phyloP scores from a whole-genome alignment of 2,329 filamentous ascomycete species.

The Aspergillus quadrilineatus region DNA sequence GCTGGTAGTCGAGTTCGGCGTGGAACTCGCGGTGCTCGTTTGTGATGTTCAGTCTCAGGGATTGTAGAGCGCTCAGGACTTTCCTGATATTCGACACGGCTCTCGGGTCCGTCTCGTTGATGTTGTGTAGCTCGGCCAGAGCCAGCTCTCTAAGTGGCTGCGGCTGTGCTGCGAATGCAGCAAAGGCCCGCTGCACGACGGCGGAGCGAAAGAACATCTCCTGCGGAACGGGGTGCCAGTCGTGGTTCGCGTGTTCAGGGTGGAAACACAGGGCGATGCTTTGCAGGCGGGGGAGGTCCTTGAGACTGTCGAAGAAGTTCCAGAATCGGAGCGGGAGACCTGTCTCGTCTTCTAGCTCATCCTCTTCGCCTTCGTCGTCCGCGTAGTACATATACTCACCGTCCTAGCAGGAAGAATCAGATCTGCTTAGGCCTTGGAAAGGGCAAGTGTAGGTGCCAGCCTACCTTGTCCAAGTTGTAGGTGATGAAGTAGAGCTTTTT shows the following conservation, averaged over 20 bases:
- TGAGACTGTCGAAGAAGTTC: background rate
- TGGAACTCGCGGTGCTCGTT: constrained; percentile 1
- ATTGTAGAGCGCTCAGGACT: background rate
- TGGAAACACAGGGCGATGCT: background rate
- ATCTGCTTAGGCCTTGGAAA: no score
- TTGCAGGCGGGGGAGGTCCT: background rate
- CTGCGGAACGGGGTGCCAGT: background rate
- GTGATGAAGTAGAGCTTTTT: background rate
- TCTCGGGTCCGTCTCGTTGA: background rate
- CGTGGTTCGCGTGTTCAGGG: background rate
- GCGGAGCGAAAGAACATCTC: background rate
- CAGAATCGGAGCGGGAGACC: background rate
- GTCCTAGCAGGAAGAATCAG: background rate
- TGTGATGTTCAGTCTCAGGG: constrained; percentile 12
- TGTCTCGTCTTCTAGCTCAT: background rate
- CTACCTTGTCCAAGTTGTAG: background rate
- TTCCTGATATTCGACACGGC: background rate
- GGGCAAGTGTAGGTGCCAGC: background rate
- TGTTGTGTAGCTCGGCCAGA: constrained; percentile 7
- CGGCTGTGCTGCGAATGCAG: background rate
- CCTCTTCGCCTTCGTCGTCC: background rate
- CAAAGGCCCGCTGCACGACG: background rate
- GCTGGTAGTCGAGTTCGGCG: background rate
- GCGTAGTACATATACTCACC: background rate
- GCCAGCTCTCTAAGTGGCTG: background rate